Base-by-base conservation (phyloP, 805 yeast genomes). In the Ogataea thermomethanolica region DNA sequence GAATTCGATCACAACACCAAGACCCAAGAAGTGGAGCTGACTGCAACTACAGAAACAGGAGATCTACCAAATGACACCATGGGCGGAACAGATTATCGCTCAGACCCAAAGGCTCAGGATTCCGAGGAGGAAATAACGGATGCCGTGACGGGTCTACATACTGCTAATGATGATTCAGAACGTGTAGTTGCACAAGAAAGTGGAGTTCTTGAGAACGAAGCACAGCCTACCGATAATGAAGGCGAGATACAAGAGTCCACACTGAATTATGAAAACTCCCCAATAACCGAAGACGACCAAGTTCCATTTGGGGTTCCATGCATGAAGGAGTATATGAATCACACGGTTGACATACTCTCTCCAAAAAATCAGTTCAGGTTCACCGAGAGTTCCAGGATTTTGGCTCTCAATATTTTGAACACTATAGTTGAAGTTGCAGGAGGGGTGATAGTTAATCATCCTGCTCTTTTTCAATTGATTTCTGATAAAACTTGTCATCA, bases 401-500 rank as follows among this genome's bases (percentile, higher is more conserved):
- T 91, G 65, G 93, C 96, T 0, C 64, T 93, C 26, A 74, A 81
- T 22, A 72, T 91, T 29, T 70, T 93, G 29, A 81, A 79, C 39
- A 81, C 83, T 0, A 84, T 95, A 1, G 71, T 93, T 35, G 98
- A 93, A 61, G 81, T 86, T 5, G 71, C 88, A 8, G 96, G 96
- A 3, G 66, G 70, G 38, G 69, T 67, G 11, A 71, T 89, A 37
- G 67, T 74, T 3, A 58, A 65, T 22, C 91, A 85, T 55, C 79
- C 84, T 2, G 70, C 81, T 4, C 65, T 90, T 33, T 73, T 87
- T 58, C 74, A 71, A 13, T 65, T 88, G 21, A 74, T 87, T 8
- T 76, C 91, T 1, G 93, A 88, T 54, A 81, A 85, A 8, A 74
- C 90, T n/a, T 86, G 88, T 59, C 91, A 89, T 57, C 85, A 87